phyloP scores from a whole-genome alignment of 176 grass and related monocot species.

The Cocos nucifera region DNA sequence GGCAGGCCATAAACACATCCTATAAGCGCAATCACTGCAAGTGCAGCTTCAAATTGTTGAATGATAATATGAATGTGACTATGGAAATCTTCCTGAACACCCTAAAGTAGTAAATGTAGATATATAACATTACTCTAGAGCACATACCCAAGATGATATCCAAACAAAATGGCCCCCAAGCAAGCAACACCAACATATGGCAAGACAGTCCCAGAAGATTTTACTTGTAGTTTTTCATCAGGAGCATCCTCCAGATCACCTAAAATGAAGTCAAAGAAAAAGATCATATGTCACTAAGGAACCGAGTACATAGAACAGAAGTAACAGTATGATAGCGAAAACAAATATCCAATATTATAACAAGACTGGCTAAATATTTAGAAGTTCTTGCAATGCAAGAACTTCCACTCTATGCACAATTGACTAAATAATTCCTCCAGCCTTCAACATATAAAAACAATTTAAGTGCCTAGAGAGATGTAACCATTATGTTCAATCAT shows the following conservation, averaged over 20 bases:
- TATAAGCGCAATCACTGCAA: no score
- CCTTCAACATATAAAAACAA: no score
- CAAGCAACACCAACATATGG: conserved; percentile 95
- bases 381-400: no score
- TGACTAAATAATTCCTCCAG: no score
- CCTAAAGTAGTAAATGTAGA: not conserved
- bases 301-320: not conserved
- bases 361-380: no score
- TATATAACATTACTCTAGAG: not conserved
- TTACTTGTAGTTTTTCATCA: conserved; percentile 44
- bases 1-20: no score
- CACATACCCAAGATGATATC: conserved; percentile 94
- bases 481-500: no score
- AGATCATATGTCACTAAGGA: not conserved
- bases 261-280: conserved; percentile 23
- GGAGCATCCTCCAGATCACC: conserved; percentile 64
- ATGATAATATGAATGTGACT: no score
- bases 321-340: not conserved
- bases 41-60: no score
- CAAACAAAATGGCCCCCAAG: conserved; percentile 92
- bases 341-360: not conserved
- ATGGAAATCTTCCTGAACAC: no score
- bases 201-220: conserved; percentile 81
- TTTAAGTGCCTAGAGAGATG: no score
- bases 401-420: no score